Base-by-base conservation (phyloP, 2,329 filamentous ascomycete genomes). In the Ceratocystis variospora region DNA sequence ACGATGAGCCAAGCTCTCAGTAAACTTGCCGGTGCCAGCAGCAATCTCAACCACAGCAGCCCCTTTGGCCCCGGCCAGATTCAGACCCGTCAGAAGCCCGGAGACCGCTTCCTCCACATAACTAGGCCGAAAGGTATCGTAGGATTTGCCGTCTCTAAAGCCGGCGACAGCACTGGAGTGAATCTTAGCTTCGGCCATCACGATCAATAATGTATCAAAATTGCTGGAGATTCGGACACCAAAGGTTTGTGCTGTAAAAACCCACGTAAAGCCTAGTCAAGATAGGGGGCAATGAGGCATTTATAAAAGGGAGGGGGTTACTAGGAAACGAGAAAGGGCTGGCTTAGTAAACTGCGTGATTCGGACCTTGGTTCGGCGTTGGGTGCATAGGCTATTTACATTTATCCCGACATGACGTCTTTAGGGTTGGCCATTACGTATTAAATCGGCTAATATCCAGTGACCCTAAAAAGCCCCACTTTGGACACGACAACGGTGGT, bases 11-110 rank as follows among this genome's bases (percentile, higher is more conserved):
- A 90, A 77, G 19, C 80, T 70, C 72, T 86, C 83, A 0, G 87
- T 89, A 71, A 89, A 85, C 71, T 88, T 88, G 31, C 87, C 87
- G 0, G 86, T 88, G 0, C 87, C 86, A 2, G 85, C 84, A 1
- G 81, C 87, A 19, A 89, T 76, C 72, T 89, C 87, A 28, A 88
- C 73, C 50, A 89, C 75, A 57, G 75, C 79, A 15, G 80, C 80
- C 59, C 77, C 75, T 5, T 74, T 63, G 19, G 77, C 71, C 31
- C 77, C 78, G 33, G 77, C 74, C 7, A 89, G 73, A 5, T 77
- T 74, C n/a, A 87, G 76, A 62, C 79, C 77, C 17, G 73, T 70
- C 2, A 91, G 79, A 19, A 91, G 80, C 45, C 76, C 74, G 22
- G 82, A 76, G 15, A 88, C 81, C 3, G 83, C 82, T 66, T 79